Base-by-base conservation (phyloP, 2,329 filamentous ascomycete species). In the Teratosphaeria pseudoeucalypti region DNA sequence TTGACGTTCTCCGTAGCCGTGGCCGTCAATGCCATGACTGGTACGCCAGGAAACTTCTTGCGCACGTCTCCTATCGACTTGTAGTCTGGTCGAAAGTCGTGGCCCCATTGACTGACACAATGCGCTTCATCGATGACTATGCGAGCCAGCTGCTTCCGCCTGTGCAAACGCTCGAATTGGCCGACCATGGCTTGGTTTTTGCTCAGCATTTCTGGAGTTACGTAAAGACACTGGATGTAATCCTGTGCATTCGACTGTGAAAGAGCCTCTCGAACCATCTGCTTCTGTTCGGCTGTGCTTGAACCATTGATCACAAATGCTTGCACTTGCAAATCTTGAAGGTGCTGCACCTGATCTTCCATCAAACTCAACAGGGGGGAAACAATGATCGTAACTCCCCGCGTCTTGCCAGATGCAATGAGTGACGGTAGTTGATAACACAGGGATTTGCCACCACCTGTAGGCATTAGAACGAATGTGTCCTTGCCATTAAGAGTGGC, bases 91-190 rank as follows among this genome's bases (percentile, higher is more conserved):
- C 95, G 85, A 71, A 99, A 99, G 73, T 99, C 94, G 67, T 99
- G 94, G 0, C 94, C 94, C 94, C 94, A 99, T 78, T 99, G 92
- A 73, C 94, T 97, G 29, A 99, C 92, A 73, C 94, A 99, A 73
- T 99, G 94, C n/a, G 94, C 94, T 76, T 99, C 95, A 66, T 99
- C 94, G 63, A 99, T 95, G 57, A 99, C 94, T 55, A 99, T 84
- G 29, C 94, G 85, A 16, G 95, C 92, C 57, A 99, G 83, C 67
- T 87, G 89, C 3, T 81, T 78, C 56, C 84, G 84, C 14, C 75
- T 74, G 72, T 96, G 82, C n/a, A 99, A 78, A 2, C 78, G 79
- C 57, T 83, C 76, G 63, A 99, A 79, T 2, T 80, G 82, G 57
- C 79, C 81, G 60, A 85, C 77, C 72, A 97, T 88, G 2, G 77